These are phyloP conservation scores for Nakaseomyces glabratus DNA, from an alignment of 1,139 yeast species.

Conservation along the genomic window DNA sequence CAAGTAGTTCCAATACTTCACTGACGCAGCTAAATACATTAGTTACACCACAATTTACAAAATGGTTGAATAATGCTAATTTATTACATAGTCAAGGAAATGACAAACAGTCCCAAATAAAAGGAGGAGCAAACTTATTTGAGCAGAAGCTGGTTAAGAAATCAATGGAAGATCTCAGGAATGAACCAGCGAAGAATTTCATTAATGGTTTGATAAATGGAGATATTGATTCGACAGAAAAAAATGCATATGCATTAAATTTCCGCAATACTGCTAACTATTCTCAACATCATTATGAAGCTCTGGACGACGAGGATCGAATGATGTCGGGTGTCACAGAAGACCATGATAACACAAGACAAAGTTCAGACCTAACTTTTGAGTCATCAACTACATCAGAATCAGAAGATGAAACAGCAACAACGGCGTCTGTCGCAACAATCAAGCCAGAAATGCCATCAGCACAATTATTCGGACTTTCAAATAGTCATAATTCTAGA, in stretches of 20 bases:
- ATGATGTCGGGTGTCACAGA: slow-evolving; percentile 23
- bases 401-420: slow-evolving; percentile 5
- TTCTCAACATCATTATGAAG: slow-evolving; percentile 9
- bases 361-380: not conserved
- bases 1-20: slow-evolving; percentile 27
- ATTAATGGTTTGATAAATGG: slow-evolving; percentile 17
- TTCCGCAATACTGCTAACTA: slow-evolving; percentile 17
- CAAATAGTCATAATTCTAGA: not conserved
- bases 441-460: not conserved
- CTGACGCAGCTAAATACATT: slow-evolving; percentile 19
- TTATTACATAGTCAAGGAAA: not conserved
- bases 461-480: not conserved
- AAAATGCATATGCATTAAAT: slow-evolving; percentile 20
- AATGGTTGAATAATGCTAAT: slow-evolving; percentile 9
- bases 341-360: slow-evolving; percentile 1
- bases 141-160: slow-evolving; percentile 25
- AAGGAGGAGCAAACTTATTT: slow-evolving; percentile 13
- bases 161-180: slow-evolving; percentile 26
- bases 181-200: slow-evolving; percentile 16
- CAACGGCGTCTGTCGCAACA: slow-evolving; percentile 3
- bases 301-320: slow-evolving; percentile 25
- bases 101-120: not conserved
- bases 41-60: slow-evolving; percentile 17
- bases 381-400: not conserved
- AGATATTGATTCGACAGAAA: slow-evolving; percentile 11